Evolutionary conservation across 2,329 filamentous ascomycete species (phyloP).

Genomic region (Cladosporium sphaerospermum): DNA sequence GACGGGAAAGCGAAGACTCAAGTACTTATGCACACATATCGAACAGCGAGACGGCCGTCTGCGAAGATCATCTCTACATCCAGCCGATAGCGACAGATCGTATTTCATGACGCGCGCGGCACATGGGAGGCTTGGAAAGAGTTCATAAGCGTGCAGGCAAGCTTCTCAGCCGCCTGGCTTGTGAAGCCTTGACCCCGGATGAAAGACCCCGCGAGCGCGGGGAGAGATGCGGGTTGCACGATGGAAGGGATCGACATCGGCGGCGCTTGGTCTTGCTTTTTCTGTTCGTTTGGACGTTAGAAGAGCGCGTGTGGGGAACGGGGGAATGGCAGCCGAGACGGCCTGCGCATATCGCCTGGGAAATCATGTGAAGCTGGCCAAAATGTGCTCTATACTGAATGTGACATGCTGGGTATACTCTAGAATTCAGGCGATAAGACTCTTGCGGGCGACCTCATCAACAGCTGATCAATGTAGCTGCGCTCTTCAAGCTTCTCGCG

Average conservation of each 20-base stretch:
- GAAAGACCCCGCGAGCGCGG: not conserved
- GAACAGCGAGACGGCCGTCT: too few relatives aligned
- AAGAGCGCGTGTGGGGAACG: not conserved
- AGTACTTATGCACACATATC: too few relatives aligned
- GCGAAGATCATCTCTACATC: too few relatives aligned
- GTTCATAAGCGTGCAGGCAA: constrained; percentile 1
- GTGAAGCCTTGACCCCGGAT: not conserved
- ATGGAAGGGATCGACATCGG: not conserved
- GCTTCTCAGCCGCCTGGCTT: constrained; percentile 2
- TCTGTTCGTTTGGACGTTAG: not conserved
- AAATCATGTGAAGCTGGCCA: not conserved
- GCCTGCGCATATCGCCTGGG: too few relatives aligned
- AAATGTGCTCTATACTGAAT: not conserved
- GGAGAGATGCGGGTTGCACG: not conserved
- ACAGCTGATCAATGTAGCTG: too few relatives aligned
- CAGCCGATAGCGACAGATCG: not conserved
- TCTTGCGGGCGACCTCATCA: too few relatives aligned
- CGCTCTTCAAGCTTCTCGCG: not conserved
- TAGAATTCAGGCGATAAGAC: not conserved
- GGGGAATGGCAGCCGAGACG: not conserved
- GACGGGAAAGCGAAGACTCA: too few relatives aligned
- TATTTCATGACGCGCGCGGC: not conserved
- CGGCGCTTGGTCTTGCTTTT: not conserved
- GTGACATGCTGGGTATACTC: constrained; percentile 6
- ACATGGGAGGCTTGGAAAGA: not conserved